Evolutionary conservation across 2,329 filamentous ascomycete genomes (phyloP), one percentile per base, ranked within the genome.

Genomic region (Trichoderma cornu-damae): DNA sequence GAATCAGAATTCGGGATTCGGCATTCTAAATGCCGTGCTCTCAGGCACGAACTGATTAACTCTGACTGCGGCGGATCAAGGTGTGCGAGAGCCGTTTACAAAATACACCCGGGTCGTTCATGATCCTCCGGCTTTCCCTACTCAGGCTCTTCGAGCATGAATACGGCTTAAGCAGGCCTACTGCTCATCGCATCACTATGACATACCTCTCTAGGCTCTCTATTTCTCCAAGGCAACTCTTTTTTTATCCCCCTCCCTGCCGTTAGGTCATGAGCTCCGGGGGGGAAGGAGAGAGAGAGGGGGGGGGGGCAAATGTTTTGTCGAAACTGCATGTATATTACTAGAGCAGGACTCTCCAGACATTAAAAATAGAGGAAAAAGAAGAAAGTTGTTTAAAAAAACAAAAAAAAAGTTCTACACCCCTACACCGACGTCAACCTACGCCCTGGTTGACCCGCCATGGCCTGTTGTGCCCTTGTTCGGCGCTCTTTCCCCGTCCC

Each of bases 401-500:
- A n/a, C n/a, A 28, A 44, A 44, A 46, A 46, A 20, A 34, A 26
- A 14, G 22, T 7, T 22, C 30, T 30, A 22, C 51, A 46, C 42
- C 42, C 52, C 52, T 20, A 55, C 49, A 52, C 49, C 49, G 49
- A 55, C 52, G 52, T 47, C 42, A 38, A 55, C 11, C 40, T 54
- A 54, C 51, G 51, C 40, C 49, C 49, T 52, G 49, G 49, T 28
- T 32, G 14, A 14, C n/a, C 38, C 37, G 47, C 20, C 47, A 32
- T 28, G 48, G 18, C 24, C 28, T 51, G 35, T 16, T 42, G 18
- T 35, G 24, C 28, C 52, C 52, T 44, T 37, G 52, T 14, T 55
- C 52, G 52, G 52, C 52, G 47, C 32, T 12, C 42, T 47, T 32
- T 55, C 52, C 52, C 52, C 52, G 52, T 55, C 42, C 42, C 49